A percentile compares a stretch with the other conserved stretches of the same genome.
These are phyloP conservation scores for Fraxinus velutina DNA, from an alignment of 305 asterid genomes.

Conservation along the genomic window DNA sequence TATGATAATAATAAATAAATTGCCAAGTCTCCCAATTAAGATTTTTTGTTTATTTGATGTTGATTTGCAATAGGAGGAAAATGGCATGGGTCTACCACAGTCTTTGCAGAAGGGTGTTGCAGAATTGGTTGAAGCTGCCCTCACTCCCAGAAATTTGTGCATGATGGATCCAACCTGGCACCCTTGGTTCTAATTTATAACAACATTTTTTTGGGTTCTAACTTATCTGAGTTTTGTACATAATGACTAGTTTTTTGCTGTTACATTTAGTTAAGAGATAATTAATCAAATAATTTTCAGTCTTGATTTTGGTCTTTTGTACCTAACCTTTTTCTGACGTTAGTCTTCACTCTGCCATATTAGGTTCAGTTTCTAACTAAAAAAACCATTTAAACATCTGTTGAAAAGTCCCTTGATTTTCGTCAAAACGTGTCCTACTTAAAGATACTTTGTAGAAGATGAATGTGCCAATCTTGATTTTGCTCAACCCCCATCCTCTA, in stretches of 20 bases:
- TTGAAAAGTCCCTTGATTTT: neutral
- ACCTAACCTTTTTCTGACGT: neutral
- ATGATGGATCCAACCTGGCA: slow-evolving; percentile 99
- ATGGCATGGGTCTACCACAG: slow-evolving; percentile 84
- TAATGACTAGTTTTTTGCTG: neutral
- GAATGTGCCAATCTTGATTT: neutral
- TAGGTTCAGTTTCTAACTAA: no score
- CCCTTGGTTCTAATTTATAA: neutral
- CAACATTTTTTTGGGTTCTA: neutral
- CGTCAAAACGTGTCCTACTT: neutral
- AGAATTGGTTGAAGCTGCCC: slow-evolving; percentile 91
- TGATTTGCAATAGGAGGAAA: slow-evolving; percentile 59
- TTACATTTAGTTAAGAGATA: neutral
- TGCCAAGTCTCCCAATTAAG: neutral
- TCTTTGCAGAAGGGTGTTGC: slow-evolving; percentile 94
- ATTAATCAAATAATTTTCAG: neutral
- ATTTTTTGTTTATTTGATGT: neutral
- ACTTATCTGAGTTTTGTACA: neutral
- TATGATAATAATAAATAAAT: neutral
- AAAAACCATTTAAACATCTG: neutral
- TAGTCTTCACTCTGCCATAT: neutral
- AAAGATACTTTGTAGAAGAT: neutral
- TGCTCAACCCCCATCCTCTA: neutral
- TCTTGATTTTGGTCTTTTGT: neutral
- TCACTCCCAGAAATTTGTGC: slow-evolving; percentile 86